Evolutionary conservation across 495 filamentous ascomycete genomes (phyloP).

Genomic region (Glarea lozoyensis): DNA sequence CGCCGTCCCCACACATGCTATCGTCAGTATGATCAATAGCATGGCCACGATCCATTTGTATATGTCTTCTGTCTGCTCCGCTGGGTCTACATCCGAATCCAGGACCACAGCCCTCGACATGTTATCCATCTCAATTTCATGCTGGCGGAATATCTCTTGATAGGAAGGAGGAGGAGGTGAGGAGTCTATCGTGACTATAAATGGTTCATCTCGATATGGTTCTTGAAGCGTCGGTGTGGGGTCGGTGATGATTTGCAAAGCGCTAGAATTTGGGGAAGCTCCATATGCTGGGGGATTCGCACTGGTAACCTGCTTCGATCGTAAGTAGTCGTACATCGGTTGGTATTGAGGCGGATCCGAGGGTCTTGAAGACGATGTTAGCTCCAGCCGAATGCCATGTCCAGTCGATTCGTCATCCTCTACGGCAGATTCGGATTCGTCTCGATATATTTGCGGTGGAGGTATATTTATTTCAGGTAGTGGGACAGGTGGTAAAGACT

Average conservation of each 20-base stretch:
- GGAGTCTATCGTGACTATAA: conserved; percentile 10
- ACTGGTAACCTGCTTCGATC: conserved; percentile 4
- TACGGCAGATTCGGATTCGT: too few relatives aligned
- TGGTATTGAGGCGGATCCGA: conserved; percentile 12
- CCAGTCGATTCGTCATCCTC: too few relatives aligned
- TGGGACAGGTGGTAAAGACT: too few relatives aligned
- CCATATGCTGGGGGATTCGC: not conserved
- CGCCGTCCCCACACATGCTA: conserved; percentile 14
- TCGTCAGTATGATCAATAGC: conserved; percentile 14
- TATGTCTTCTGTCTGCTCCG: conserved; percentile 16
- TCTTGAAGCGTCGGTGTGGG: conserved; percentile 1
- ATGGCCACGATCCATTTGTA: conserved; percentile 19
- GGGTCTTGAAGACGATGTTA: too few relatives aligned
- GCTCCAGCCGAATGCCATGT: too few relatives aligned
- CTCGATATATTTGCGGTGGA: too few relatives aligned
- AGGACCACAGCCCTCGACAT: conserved; percentile 2
- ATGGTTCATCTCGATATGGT: conserved; percentile 15
- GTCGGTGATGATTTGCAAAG: not conserved
- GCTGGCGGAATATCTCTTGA: conserved; percentile 6
- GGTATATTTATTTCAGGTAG: too few relatives aligned
- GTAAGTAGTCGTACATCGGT: conserved; percentile 20
- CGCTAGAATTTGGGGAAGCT: not conserved
- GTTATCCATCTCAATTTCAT: conserved; percentile 8
- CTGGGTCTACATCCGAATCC: conserved; percentile 6
- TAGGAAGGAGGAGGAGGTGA: conserved; percentile 12